Evolutionary conservation across 225 moss, liverwort and hornwort genomes (phyloP).

Genomic region (Pseudisothecium myosuroides): DNA sequence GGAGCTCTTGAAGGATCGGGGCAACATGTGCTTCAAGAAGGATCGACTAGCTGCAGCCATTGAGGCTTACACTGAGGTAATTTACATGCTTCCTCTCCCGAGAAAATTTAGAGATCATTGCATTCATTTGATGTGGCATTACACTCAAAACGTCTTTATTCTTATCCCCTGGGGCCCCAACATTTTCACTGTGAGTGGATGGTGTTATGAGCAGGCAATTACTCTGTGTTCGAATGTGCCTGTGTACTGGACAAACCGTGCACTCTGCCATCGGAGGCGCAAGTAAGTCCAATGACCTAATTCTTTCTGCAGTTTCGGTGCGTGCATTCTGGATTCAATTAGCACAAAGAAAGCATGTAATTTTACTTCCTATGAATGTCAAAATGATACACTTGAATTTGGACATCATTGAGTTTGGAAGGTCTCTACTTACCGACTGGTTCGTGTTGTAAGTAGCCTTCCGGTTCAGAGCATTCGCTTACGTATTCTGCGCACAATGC

Average conservation of each 20-base stretch:
- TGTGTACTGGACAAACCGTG: conserved; percentile 35
- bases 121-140: background rate
- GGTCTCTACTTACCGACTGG: background rate
- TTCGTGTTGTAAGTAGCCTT: background rate
- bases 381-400: background rate
- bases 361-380: background rate
- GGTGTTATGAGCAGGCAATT: conserved; percentile 23
- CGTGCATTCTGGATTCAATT: background rate
- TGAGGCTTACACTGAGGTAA: conserved; percentile 73
- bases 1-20: conserved; percentile 64
- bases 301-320: background rate
- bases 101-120: background rate
- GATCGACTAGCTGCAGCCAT: conserved; percentile 67
- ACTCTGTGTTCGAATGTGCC: conserved; percentile 26
- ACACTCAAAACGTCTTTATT: background rate
- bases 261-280: conserved; percentile 30
- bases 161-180: background rate
- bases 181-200: background rate
- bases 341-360: background rate
- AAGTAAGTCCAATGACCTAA: conserved; percentile 3
- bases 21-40: conserved; percentile 70
- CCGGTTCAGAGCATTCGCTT: background rate
- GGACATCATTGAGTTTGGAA: background rate
- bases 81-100: background rate
- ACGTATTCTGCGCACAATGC: background rate